phyloP scores from a whole-genome alignment of 1,139 yeast species.

The Yamadazyma oceani region DNA sequence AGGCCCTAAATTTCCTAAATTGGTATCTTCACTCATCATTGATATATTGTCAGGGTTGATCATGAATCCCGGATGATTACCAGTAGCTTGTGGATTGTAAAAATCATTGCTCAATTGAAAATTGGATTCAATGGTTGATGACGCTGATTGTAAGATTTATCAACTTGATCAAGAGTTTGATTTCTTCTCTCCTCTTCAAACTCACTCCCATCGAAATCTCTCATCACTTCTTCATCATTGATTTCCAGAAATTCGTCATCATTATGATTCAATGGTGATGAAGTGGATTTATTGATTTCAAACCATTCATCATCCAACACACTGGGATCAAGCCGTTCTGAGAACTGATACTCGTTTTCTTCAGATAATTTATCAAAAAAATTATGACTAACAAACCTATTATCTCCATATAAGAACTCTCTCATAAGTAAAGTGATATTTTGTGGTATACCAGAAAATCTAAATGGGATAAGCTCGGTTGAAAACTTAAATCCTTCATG shows the following conservation, averaged over 20 bases:
- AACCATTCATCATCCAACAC: conserved; percentile 28
- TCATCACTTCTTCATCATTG: conserved; percentile 6
- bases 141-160: conserved; percentile 19
- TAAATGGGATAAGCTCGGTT: conserved; percentile 21
- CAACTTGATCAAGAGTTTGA: conserved; percentile 21
- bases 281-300: conserved; percentile 17
- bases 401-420: conserved; percentile 42
- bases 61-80: conserved; percentile 15
- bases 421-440: conserved; percentile 19
- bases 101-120: conserved; percentile 19
- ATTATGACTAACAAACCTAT: conserved; percentile 43
- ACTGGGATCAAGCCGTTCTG: conserved; percentile 9
- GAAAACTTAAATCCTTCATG: conserved; percentile 46
- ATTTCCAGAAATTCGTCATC: conserved; percentile 16
- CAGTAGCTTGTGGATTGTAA: conserved; percentile 16
- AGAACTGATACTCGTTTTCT: conserved; percentile 11
- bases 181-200: conserved; percentile 12
- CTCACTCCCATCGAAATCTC: conserved; percentile 6
- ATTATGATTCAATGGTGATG: conserved; percentile 14
- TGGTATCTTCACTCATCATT: conserved; percentile 12
- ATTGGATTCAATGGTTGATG: conserved; percentile 13
- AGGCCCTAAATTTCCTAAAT: neutral
- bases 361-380: conserved; percentile 30
- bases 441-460: conserved; percentile 16
- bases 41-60: conserved; percentile 23